Percentiles rank a stretch among this genome's conserved stretches.
Evolutionary conservation across 2,329 filamentous ascomycete genomes (phyloP).

Genomic region (Penicillium oxalicum): DNA sequence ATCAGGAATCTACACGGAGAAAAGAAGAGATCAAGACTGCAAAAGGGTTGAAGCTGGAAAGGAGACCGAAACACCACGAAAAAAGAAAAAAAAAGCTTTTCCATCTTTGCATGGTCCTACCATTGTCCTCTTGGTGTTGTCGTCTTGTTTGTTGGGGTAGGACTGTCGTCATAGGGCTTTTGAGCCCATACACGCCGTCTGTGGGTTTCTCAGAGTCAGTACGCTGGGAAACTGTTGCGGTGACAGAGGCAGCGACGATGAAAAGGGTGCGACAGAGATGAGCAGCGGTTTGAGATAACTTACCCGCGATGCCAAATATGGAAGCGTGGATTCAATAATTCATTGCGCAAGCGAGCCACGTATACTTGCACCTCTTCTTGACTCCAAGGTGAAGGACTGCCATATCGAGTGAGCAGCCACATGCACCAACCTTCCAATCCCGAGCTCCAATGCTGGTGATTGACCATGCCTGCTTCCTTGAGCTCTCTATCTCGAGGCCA

Average conservation of each 20-base stretch:
- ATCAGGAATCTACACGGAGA: too few relatives aligned
- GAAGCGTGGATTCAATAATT: slow-evolving; percentile 15
- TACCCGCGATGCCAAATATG: slow-evolving; percentile 18
- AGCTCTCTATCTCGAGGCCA: slow-evolving; percentile 26
- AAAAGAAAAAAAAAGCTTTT: too few relatives aligned
- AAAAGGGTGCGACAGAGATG: too few relatives aligned
- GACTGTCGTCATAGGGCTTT: slow-evolving; percentile 6
- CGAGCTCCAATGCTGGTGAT: slow-evolving; percentile 21
- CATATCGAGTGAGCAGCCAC: slow-evolving; percentile 23
- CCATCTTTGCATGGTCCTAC: neutral
- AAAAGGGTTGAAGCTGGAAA: too few relatives aligned
- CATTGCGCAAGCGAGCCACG: slow-evolving; percentile 15
- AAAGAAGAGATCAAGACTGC: too few relatives aligned
- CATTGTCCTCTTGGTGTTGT: slow-evolving; percentile 24
- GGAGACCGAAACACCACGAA: too few relatives aligned
- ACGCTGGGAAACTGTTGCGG: too few relatives aligned
- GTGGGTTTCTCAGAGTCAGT: too few relatives aligned
- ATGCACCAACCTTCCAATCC: slow-evolving; percentile 25
- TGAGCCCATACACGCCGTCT: slow-evolving; percentile 18
- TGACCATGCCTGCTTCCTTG: slow-evolving; percentile 39
- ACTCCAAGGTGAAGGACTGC: slow-evolving; percentile 17
- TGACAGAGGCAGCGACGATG: too few relatives aligned
- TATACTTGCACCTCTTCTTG: slow-evolving; percentile 17
- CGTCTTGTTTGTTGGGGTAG: neutral
- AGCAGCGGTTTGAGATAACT: neutral